These are phyloP conservation scores for Penicillium vulpinum DNA, from an alignment of 2,329 filamentous ascomycete species.

Conservation along the genomic window DNA sequence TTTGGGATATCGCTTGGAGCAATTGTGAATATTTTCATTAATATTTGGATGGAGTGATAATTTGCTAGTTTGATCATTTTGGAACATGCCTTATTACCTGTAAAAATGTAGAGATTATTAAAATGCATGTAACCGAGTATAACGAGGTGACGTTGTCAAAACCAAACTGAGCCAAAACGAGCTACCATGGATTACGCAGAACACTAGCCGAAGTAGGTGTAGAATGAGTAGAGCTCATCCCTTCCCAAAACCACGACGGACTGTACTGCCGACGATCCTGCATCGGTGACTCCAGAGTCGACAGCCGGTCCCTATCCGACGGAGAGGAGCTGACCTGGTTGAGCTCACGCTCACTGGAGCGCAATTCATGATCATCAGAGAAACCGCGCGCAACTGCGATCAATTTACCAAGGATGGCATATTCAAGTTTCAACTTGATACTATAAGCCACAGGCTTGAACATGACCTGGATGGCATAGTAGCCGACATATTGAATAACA, in stretches of 20 bases:
- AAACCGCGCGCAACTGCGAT: slow-evolving; percentile 28
- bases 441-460: slow-evolving; percentile 43
- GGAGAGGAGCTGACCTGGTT: slow-evolving; percentile 12
- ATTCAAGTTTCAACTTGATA: slow-evolving; percentile 55
- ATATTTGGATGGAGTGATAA: background rate
- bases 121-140: background rate
- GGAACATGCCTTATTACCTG: background rate
- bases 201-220: background rate
- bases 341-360: slow-evolving; percentile 15
- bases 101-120: background rate
- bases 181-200: background rate
- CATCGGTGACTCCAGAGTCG: background rate
- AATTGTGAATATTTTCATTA: background rate
- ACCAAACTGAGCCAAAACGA: background rate
- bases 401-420: slow-evolving; percentile 53
- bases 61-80: background rate
- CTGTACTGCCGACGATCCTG: slow-evolving; percentile 9
- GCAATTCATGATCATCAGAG: slow-evolving; percentile 10
- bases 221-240: background rate
- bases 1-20: background rate
- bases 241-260: slow-evolving; percentile 15
- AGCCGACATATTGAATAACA: slow-evolving; percentile 41
- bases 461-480: slow-evolving; percentile 42
- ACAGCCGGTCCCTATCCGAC: slow-evolving; percentile 6
- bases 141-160: background rate